A percentile compares a stretch with the other conserved stretches of the same genome.
Conservation (phyloP, 208 protist species). For the Eutreptiella sp. region DNA sequence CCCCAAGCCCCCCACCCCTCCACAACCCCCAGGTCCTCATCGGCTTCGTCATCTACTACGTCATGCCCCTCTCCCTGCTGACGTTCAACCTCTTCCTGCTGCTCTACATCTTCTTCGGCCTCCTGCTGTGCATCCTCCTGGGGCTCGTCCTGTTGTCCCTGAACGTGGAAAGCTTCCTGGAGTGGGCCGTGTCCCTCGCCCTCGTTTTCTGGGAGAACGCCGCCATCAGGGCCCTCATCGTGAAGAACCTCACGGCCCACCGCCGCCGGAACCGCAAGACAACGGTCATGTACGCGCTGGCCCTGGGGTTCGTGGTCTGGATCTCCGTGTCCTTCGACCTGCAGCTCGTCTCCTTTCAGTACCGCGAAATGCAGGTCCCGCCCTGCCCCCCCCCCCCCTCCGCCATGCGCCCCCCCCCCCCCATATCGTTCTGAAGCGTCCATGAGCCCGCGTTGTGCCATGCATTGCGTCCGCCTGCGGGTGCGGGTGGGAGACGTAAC, state of each 20-base stretch:
- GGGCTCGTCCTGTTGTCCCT: conserved; percentile 73
- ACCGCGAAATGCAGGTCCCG: conserved; percentile 34
- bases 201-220: conserved; percentile 80
- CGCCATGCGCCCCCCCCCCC: too few species aligned
- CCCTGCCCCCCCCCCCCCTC: not conserved
- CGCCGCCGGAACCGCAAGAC: conserved; percentile 85
- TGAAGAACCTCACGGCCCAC: conserved; percentile 84
- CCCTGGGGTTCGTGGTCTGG: conserved; percentile 86
- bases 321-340: conserved; percentile 72
- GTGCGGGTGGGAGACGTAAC: too few species aligned
- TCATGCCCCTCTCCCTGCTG: conserved; percentile 77
- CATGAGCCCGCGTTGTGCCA: too few species aligned
- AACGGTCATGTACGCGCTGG: conserved; percentile 85
- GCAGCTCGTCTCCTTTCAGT: conserved; percentile 52
- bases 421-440: too few species aligned
- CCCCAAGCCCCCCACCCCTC: conserved; percentile 23
- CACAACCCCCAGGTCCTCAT: conserved; percentile 43
- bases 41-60: conserved; percentile 80
- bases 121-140: conserved; percentile 77
- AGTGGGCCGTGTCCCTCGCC: conserved; percentile 42
- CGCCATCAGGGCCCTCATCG: conserved; percentile 53
- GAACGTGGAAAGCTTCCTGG: conserved; percentile 77
- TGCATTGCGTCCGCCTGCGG: too few species aligned
- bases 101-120: conserved; percentile 85
- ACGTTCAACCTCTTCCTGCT: conserved; percentile 70